Conservation (phyloP, 2,329 filamentous ascomycete species). For the Diaporthe citrichinensis region DNA sequence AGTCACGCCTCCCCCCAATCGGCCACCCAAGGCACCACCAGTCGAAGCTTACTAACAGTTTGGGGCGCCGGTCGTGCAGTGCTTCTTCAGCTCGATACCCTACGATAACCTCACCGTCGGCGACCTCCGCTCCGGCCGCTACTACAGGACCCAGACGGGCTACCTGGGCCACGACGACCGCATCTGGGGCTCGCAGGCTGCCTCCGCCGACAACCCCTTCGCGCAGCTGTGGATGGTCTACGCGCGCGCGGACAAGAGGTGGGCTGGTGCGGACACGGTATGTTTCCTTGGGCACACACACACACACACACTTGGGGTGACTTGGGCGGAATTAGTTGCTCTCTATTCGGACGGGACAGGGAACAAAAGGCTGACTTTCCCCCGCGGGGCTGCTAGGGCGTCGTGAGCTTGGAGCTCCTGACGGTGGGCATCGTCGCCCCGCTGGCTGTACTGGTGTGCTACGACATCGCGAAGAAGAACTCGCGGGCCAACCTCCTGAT, state of each 20-base stretch:
- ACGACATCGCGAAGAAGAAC: slow-evolving; percentile 69
- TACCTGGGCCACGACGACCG: slow-evolving; percentile 65
- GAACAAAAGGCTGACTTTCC: slow-evolving; percentile 26
- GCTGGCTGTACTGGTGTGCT: slow-evolving; percentile 72
- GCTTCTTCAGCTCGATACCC: slow-evolving; percentile 78
- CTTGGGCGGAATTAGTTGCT: neutral
- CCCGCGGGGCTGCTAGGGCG: slow-evolving; percentile 55
- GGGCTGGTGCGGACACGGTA: slow-evolving; percentile 74
- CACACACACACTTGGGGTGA: neutral
- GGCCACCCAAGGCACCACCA: neutral
- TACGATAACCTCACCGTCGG: slow-evolving; percentile 49
- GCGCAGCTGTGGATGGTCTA: slow-evolving; percentile 79
- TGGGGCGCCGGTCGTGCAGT: slow-evolving; percentile 52
- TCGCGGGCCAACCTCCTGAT: slow-evolving; percentile 72
- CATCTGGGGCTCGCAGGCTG: slow-evolving; percentile 71
- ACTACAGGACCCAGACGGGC: slow-evolving; percentile 65
- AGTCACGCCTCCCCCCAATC: neutral
- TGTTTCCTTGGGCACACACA: slow-evolving; percentile 39
- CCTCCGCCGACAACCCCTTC: slow-evolving; percentile 63
- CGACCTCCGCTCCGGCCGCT: slow-evolving; percentile 50
- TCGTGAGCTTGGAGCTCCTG: slow-evolving; percentile 75
- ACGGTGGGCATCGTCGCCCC: slow-evolving; percentile 75
- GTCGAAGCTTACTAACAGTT: slow-evolving; percentile 13
- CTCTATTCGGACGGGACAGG: neutral
- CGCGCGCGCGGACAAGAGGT: slow-evolving; percentile 73